Evolutionary conservation across 257 asterid genomes (phyloP), one percentile per base, ranked within the genome.

Genomic region (Galeopsis tetrahit): DNA sequence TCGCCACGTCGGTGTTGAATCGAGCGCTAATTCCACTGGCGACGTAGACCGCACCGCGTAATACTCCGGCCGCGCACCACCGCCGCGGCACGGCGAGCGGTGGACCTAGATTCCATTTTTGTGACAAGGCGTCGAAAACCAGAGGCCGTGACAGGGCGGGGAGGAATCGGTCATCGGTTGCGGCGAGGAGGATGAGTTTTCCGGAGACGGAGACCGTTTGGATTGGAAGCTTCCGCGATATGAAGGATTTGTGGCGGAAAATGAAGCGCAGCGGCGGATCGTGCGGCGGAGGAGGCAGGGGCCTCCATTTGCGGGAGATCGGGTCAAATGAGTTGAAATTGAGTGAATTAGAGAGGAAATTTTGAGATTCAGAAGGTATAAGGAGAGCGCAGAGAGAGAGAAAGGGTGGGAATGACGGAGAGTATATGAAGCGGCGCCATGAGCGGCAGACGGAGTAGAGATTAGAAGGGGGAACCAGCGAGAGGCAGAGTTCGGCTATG

Each of bases 11-110:
- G 1, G 66, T 57, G 78, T 61, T 77, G 81, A 85, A 90, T 73
- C 76, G 82, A 78, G 97, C 82, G 55, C 97, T 96, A 3, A 90
- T 80, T 39, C 98, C 97, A 72, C 98, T 93, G 1, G 96, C 96
- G 1, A 89, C 90, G 78, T 82, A 89, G 2, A 93, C 82, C 2
- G 71, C 63, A 0, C 83, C 80, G 2, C 78, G 43, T 0, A 74
- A 63, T 0, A 78, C 73, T 9, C 98, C 98, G 0, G 90, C 83
- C 2, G 84, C 93, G 80, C 98, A 93, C 97, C 97, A 93, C 3
- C 98, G 84, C 2, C 97, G 88, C 0, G 98, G 96, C 4, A 80
- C 11, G 11, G 75, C 14, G 6, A 93, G 74, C 0, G 73, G 82
- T 0, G 95, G 98, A 0, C 96, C 97, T 28, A 51, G 74, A 11